Conservation (phyloP, 495 filamentous ascomycete genomes). For the Elasticomyces elasticus region DNA sequence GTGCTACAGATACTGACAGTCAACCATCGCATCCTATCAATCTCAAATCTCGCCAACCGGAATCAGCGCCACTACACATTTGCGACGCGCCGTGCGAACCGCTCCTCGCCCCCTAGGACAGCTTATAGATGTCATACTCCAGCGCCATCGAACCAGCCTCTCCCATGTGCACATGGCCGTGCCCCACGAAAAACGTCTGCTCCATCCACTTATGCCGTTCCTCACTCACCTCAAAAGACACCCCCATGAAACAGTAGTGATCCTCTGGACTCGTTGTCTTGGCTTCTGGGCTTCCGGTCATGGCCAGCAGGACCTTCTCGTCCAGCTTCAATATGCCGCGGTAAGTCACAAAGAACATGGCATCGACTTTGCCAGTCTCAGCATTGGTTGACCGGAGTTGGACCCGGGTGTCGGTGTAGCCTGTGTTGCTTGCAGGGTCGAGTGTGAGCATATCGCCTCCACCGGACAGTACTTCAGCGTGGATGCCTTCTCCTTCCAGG, state of each 20-base stretch:
- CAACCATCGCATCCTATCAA: too few relatives aligned
- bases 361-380: background rate
- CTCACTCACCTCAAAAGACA: background rate
- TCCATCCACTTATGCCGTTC: background rate
- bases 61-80: too few relatives aligned
- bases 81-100: too few relatives aligned
- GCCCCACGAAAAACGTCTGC: background rate
- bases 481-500: background rate
- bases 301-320: background rate
- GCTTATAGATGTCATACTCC: background rate
- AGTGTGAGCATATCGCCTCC: background rate
- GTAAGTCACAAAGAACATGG: background rate
- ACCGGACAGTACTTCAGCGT: background rate
- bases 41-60: background rate
- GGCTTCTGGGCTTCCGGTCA: background rate
- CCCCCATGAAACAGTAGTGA: background rate
- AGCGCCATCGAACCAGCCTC: background rate
- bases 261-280: background rate
- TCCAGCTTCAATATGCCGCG: background rate
- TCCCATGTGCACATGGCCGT: background rate
- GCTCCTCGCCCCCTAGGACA: too few relatives aligned
- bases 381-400: background rate
- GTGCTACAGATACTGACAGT: constrained; percentile 8
- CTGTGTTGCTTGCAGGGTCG: background rate
- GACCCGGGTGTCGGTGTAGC: background rate